Evolutionary conservation across 2,329 filamentous ascomycete genomes (phyloP), one percentile per base, ranked within the genome.

Genomic region (Mycosphaerella sp.): DNA sequence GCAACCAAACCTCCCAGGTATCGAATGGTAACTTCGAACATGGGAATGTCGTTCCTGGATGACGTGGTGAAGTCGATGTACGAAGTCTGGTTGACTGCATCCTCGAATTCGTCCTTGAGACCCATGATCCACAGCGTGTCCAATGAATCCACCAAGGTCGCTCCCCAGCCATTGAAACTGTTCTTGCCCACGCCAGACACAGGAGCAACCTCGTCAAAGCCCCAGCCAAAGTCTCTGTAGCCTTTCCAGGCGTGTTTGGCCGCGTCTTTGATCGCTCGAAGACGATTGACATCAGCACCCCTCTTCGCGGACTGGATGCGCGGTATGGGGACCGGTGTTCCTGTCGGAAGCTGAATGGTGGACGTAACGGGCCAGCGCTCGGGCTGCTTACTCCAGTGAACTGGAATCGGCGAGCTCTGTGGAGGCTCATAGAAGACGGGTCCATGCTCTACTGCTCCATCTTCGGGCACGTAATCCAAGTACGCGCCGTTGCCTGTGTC

Each of bases 1-100:
- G 84, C 84, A 41, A 96, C 67, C 42, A 97, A 74, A 1, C 92
- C 92, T 32, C 92, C 92, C 4, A 97, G 77, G 64, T 96, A 95
- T 48, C 92, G 83, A 66, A 97, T 96, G 9, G 85, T 88, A 0
- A 90, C 95, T 72, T 96, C 91, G 63, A 96, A 96, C 6, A 95
- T 78, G n/a, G 89, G 90, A 44, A 96, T 93, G 45, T 87, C 81
- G 38, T 72, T 68, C 46, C 84, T 77, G 11, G 76, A 70, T 29
- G 82, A 85, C 9, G 80, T 86, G 2, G 87, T 93, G 64, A 96
- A 96, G 70, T 96, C 89, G 54, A 96, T 92, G 5, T 80, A 71
- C 53, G 78, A 78, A 21, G 91, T 82, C 3, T 79, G 83, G 48
- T 80, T 77, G 43, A 87, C 82, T 1, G 89, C 89, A 57, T 89